phyloP scores from a whole-genome alignment of 345 rosid species.

The Populus simonii region DNA sequence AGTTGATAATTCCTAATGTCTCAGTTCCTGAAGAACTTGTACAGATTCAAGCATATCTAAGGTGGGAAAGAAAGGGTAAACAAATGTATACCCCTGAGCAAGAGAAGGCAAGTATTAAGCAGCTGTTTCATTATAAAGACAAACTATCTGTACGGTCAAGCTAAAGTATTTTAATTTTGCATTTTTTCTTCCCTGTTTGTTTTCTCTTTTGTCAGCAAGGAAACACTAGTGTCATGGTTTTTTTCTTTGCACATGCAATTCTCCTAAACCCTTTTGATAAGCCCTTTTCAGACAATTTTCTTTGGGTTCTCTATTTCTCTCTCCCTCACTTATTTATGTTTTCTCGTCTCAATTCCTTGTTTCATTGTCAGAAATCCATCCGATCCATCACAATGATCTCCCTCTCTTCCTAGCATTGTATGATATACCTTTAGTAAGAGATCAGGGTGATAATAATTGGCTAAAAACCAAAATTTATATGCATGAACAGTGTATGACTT shows the following conservation, averaged over 20 bases:
- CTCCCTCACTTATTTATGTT: not conserved
- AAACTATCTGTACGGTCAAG: not conserved
- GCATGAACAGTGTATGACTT: no score
- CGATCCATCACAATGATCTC: no score
- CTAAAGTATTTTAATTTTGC: not conserved
- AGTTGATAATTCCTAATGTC: slow-evolving; percentile 31
- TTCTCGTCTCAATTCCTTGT: not conserved
- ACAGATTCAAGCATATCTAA: slow-evolving; percentile 82
- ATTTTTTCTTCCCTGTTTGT: not conserved
- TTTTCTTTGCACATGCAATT: not conserved
- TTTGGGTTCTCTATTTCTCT: not conserved
- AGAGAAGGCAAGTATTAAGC: slow-evolving; percentile 51
- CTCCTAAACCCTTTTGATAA: not conserved
- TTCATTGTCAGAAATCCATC: no score
- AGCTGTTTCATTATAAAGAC: not conserved
- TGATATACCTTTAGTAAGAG: no score
- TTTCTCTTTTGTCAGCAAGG: not conserved
- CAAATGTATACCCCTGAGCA: slow-evolving; percentile 74
- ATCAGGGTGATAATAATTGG: no score
- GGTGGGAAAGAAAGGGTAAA: slow-evolving; percentile 99
- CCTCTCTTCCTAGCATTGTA: no score
- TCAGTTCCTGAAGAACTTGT: slow-evolving; percentile 94
- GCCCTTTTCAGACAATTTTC: not conserved
- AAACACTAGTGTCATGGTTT: not conserved
- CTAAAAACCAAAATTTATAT: no score